Conservation (phyloP, 495 filamentous ascomycete genomes). For the Penicillium simplicissimum region DNA sequence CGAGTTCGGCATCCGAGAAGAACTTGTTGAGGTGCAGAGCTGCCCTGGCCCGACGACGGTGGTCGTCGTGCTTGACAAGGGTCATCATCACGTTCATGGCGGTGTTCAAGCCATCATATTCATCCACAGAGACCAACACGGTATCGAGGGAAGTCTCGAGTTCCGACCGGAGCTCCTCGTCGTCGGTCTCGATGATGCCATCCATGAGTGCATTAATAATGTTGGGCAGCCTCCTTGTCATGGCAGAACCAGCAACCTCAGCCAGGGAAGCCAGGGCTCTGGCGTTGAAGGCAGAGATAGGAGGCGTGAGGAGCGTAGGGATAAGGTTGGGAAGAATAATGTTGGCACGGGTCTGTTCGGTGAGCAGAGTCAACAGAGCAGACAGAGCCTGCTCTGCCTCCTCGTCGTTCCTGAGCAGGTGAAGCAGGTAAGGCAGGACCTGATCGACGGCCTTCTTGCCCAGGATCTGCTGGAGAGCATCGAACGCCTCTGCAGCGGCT, state of each 20-base stretch:
- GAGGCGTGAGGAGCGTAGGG: slow-evolving; percentile 82
- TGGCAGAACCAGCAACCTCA: slow-evolving; percentile 81
- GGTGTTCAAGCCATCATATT: slow-evolving; percentile 91
- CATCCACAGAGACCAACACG: slow-evolving; percentile 89
- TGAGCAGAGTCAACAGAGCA: slow-evolving; percentile 88
- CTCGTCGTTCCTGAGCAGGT: slow-evolving; percentile 77
- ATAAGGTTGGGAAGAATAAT: slow-evolving; percentile 96
- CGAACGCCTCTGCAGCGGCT: slow-evolving; percentile 95
- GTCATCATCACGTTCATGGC: slow-evolving; percentile 89
- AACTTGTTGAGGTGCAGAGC: slow-evolving; percentile 83
- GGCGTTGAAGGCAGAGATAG: slow-evolving; percentile 94
- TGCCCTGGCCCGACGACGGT: slow-evolving; percentile 75
- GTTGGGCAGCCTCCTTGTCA: slow-evolving; percentile 83
- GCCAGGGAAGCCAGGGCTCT: slow-evolving; percentile 89
- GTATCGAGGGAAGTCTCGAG: slow-evolving; percentile 80
- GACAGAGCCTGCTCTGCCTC: slow-evolving; percentile 90
- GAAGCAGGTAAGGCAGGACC: slow-evolving; percentile 88
- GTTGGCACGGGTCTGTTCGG: slow-evolving; percentile 89
- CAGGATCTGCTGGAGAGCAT: slow-evolving; percentile 86
- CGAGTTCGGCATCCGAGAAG: slow-evolving; percentile 77
- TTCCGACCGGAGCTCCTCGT: slow-evolving; percentile 72
- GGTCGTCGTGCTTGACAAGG: slow-evolving; percentile 89
- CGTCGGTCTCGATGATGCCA: slow-evolving; percentile 74
- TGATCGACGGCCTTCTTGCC: slow-evolving; percentile 94
- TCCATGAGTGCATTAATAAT: slow-evolving; percentile 95